phyloP scores from a whole-genome alignment of 371 early-diverging fungal species.

The Saksenaea vasiformis region DNA sequence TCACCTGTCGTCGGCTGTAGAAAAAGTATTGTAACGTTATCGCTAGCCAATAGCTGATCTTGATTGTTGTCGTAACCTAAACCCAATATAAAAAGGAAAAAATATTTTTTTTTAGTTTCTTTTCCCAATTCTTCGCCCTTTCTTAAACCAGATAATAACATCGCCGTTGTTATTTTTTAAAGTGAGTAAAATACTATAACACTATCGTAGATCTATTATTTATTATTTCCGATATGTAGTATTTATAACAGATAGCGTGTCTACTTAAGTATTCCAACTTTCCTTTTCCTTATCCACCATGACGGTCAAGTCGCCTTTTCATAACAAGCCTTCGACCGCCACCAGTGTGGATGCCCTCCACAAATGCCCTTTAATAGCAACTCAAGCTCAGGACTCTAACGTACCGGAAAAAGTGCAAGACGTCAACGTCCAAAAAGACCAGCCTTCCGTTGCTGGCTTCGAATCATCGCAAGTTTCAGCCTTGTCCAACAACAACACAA shows the following conservation, averaged over 20 bases:
- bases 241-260: too few species aligned
- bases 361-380: slow-evolving; percentile 45
- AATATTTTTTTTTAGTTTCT: slow-evolving; percentile 1
- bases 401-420: slow-evolving; percentile 13
- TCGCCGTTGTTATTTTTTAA: not conserved
- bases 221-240: too few species aligned
- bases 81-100: slow-evolving; percentile 2
- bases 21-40: slow-evolving; percentile 5
- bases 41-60: not conserved
- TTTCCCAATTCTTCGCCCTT: not conserved
- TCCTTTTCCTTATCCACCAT: slow-evolving; percentile 25
- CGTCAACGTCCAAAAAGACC: slow-evolving; percentile 26
- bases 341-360: slow-evolving; percentile 57
- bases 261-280: not conserved
- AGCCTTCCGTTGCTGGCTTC: slow-evolving; percentile 43
- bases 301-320: slow-evolving; percentile 56
- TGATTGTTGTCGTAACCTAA: not conserved
- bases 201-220: too few species aligned
- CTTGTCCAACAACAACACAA: slow-evolving; percentile 45
- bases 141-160: not conserved
- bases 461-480: slow-evolving; percentile 37
- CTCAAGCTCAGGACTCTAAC: slow-evolving; percentile 20
- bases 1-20: not conserved
- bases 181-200: too few species aligned
- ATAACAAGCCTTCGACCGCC: slow-evolving; percentile 54